Evolutionary conservation across 2,329 filamentous ascomycete species (phyloP).

Genomic region (Teratosphaeria zuluensis): DNA sequence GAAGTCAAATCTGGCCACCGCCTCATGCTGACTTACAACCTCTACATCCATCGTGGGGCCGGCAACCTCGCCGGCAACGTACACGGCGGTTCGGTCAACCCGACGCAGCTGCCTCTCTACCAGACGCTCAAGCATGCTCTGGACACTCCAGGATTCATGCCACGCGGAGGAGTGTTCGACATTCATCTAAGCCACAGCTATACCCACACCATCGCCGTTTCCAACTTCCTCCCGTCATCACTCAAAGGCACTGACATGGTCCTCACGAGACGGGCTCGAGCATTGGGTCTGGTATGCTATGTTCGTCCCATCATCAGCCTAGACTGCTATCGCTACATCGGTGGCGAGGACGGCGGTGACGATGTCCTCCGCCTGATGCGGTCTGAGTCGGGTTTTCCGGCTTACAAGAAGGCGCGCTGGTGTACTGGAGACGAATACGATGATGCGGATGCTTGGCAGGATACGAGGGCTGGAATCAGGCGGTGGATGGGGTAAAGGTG

Average conservation of each 20-base stretch:
- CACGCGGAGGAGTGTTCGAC: conserved; percentile 11
- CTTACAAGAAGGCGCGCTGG: neutral
- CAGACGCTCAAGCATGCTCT: conserved; percentile 24
- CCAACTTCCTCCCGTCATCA: conserved; percentile 9
- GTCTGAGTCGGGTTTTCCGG: neutral
- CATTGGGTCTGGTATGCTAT: conserved; percentile 4
- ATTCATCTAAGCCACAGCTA: conserved; percentile 16
- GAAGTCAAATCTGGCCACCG: conserved; percentile 44
- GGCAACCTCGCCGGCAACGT: conserved; percentile 19
- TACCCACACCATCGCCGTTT: conserved; percentile 10
- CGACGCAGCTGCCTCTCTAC: conserved; percentile 29
- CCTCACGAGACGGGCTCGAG: conserved; percentile 9
- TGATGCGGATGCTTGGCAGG: neutral
- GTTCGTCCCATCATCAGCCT: neutral
- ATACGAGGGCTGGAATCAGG: neutral
- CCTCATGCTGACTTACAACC: conserved; percentile 51
- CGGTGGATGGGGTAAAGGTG: neutral
- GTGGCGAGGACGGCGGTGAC: neutral
- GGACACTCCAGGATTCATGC: conserved; percentile 27
- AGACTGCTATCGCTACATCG: neutral
- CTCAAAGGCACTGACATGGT: conserved; percentile 22
- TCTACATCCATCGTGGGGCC: conserved; percentile 35
- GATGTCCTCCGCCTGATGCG: neutral
- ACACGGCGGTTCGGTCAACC: conserved; percentile 18
- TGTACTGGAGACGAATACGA: neutral